Evolutionary conservation across 2,329 filamentous ascomycete genomes (phyloP).

Genomic region (Arthrobotrys iridis): DNA sequence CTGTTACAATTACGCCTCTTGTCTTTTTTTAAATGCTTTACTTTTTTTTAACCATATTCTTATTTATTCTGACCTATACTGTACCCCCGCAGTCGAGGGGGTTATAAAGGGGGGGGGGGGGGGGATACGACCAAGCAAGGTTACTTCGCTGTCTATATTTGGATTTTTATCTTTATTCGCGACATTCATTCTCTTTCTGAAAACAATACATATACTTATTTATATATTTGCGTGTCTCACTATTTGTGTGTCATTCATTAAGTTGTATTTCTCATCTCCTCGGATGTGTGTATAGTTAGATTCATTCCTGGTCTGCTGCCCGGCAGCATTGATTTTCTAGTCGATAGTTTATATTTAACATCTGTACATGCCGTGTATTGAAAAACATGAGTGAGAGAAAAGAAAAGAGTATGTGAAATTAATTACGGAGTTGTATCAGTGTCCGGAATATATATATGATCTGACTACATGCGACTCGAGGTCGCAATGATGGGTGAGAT

Average conservation of each 20-base stretch:
- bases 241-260: neutral
- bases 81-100: neutral
- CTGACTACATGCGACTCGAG: constrained; percentile 38
- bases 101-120: neutral
- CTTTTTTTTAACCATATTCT: constrained; percentile 9
- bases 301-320: constrained; percentile 23
- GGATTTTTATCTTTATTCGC: neutral
- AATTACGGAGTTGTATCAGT: no score
- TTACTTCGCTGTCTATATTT: constrained; percentile 45
- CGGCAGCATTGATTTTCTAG: constrained; percentile 34
- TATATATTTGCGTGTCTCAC: neutral
- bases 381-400: no score
- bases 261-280: neutral
- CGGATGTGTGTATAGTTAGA: constrained; percentile 26
- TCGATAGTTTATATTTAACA: constrained; percentile 51
- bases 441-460: no score
- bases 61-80: neutral
- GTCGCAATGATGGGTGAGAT: constrained; percentile 19
- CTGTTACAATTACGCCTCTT: neutral
- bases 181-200: constrained; percentile 5
- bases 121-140: neutral
- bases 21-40: neutral
- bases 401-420: no score
- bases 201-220: neutral
- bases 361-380: constrained; percentile 30